A percentile compares a stretch with the other conserved stretches of the same genome.
Evolutionary conservation across 192 early-diverging fungal species (phyloP).

Genomic region (Dissophora globulifera): DNA sequence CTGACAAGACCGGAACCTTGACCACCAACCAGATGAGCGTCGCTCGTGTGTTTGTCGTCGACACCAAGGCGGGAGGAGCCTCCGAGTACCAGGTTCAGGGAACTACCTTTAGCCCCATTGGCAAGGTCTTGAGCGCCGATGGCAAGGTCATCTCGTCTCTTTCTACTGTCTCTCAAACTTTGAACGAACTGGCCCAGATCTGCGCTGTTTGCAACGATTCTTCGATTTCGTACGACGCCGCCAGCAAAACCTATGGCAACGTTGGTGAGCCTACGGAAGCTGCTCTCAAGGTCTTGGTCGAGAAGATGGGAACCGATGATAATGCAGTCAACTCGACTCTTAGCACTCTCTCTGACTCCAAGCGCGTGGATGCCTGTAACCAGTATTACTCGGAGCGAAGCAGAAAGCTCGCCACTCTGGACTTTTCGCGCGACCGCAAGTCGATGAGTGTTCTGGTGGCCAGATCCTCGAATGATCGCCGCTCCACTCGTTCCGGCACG

Average conservation of each 20-base stretch:
- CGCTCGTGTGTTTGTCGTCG: conserved; percentile 67
- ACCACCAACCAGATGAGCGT: conserved; percentile 99
- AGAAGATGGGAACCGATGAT: conserved; percentile 90
- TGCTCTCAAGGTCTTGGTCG: conserved; percentile 91
- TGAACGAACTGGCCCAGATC: conserved; percentile 83
- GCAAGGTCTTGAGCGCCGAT: conserved; percentile 60
- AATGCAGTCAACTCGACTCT: conserved; percentile 70
- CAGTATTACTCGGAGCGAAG: conserved; percentile 75
- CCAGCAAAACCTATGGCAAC: conserved; percentile 68
- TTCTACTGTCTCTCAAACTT: conserved; percentile 61
- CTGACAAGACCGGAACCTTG: conserved; percentile 99
- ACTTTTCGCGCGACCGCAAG: conserved; percentile 98
- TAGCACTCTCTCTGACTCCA: conserved; percentile 55
- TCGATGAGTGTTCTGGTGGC: conserved; percentile 94
- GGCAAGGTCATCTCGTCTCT: conserved; percentile 61
- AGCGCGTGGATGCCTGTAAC: conserved; percentile 77
- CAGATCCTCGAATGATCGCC: conserved; percentile 32
- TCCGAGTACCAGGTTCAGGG: conserved; percentile 85
- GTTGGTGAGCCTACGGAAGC: conserved; percentile 99
- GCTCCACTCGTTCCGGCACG: conserved; percentile 36
- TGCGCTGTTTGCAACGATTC: conserved; percentile 95
- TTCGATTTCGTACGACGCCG: conserved; percentile 81
- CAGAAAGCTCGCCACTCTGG: conserved; percentile 71
- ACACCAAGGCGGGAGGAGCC: conserved; percentile 57
- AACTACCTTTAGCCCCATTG: conserved; percentile 87